phyloP scores from a whole-genome alignment of 805 yeast species.

The Lachancea waltii region DNA sequence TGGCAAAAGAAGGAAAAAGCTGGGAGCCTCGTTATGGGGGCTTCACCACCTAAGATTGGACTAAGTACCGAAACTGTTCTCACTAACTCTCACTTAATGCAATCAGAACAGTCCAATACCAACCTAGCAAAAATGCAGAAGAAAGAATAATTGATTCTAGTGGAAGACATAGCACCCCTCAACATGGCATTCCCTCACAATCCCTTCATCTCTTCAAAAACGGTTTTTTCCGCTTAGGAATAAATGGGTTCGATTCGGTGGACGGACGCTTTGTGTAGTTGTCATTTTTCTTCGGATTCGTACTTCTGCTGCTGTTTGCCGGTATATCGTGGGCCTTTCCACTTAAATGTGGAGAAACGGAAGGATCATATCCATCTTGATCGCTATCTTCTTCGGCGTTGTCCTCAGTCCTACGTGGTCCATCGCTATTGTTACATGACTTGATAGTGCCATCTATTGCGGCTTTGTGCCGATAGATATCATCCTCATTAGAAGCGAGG shows the following conservation, averaged over 20 bases:
- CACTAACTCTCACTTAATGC: background rate
- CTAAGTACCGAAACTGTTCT: conserved; percentile 10
- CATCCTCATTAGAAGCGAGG: too few relatives aligned
- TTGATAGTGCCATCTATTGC: too few relatives aligned
- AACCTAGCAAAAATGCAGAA: conserved; percentile 4
- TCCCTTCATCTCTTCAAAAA: conserved; percentile 4
- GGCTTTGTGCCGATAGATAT: background rate
- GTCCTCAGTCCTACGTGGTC: background rate
- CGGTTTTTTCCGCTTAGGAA: conserved; percentile 21
- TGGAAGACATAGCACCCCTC: too few relatives aligned
- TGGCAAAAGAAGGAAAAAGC: background rate
- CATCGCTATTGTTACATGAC: too few relatives aligned
- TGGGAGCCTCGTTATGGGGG: conserved; percentile 10
- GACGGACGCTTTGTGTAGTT: background rate
- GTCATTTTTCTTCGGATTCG: too few relatives aligned
- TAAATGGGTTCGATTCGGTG: conserved; percentile 15
- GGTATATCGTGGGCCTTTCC: too few relatives aligned
- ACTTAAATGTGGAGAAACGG: conserved; percentile 2
- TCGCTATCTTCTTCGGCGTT: conserved; percentile 1
- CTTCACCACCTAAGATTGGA: conserved; percentile 30
- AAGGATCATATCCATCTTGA: conserved; percentile 8
- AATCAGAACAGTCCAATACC: background rate
- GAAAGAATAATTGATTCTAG: conserved; percentile 1
- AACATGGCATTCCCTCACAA: too few relatives aligned
- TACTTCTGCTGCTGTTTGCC: too few relatives aligned